A percentile compares a stretch with the other conserved stretches of the same genome.
Conservation (phyloP, 768 basidiomycete species). For the Boletus reticuloceps region DNA sequence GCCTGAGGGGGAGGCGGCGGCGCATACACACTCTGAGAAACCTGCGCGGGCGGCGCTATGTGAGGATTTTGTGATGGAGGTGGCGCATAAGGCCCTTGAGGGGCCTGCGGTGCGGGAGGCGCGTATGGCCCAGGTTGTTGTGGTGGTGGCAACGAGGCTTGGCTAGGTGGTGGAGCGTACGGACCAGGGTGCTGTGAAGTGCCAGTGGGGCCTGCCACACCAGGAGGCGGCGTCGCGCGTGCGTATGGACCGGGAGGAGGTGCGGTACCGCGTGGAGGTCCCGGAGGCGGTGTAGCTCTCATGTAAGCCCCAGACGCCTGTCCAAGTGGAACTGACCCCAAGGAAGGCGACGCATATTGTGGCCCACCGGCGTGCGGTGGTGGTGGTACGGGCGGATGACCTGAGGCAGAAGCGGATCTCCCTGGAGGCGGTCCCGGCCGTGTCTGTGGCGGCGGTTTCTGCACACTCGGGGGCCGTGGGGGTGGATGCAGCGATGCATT, state of each 20-base stretch:
- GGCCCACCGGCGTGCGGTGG: constrained; percentile 34
- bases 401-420: constrained; percentile 25
- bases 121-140: constrained; percentile 27
- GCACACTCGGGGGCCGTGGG: constrained; percentile 47
- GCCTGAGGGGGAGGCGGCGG: constrained; percentile 12
- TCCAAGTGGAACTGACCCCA: constrained; percentile 26
- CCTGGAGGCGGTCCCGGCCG: constrained; percentile 33
- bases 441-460: constrained; percentile 35
- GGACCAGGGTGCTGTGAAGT: constrained; percentile 30
- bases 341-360: constrained; percentile 30
- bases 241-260: constrained; percentile 36
- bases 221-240: constrained; percentile 43
- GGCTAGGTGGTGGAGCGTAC: constrained; percentile 21
- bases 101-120: constrained; percentile 19
- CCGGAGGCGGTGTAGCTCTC: constrained; percentile 43
- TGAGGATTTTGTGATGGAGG: constrained; percentile 25
- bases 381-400: constrained; percentile 40
- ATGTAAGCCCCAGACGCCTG: constrained; percentile 36
- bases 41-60: constrained; percentile 15
- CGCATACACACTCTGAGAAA: constrained; percentile 27
- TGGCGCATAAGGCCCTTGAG: constrained; percentile 31
- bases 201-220: constrained; percentile 21
- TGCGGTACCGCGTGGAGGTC: constrained; percentile 25
- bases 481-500: constrained; percentile 38
- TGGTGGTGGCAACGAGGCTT: constrained; percentile 11